Conservation (phyloP, 306 rosid species). For the Abrus pulchellus region DNA sequence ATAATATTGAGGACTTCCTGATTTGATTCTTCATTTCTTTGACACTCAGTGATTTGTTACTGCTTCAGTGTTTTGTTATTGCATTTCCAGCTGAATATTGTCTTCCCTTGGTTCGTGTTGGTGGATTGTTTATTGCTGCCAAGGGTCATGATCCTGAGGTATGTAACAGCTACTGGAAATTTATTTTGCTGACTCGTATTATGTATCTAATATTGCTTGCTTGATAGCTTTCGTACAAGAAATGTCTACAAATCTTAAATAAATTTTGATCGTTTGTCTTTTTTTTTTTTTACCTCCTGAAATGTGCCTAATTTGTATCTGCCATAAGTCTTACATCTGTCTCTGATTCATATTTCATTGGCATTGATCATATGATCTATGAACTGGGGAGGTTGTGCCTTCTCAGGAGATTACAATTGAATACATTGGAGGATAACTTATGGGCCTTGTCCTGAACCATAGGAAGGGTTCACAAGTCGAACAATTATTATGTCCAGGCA, state of each 20-base stretch:
- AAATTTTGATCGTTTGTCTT: not conserved
- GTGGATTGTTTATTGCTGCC: conserved; percentile 89
- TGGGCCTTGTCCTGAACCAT: not conserved
- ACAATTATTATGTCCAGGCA: not conserved
- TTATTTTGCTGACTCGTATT: conserved; percentile 27
- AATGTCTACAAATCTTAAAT: not conserved
- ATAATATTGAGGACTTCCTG: conserved; percentile 28
- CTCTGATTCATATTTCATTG: conserved; percentile 17
- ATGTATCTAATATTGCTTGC: not conserved
- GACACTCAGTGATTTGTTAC: conserved; percentile 24
- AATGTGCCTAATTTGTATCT: conserved; percentile 25
- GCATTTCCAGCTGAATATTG: conserved; percentile 84
- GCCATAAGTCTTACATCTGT: not conserved
- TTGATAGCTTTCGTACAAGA: not conserved
- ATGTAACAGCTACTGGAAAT: conserved; percentile 39
- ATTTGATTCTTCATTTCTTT: conserved; percentile 24
- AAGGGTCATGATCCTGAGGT: conserved; percentile 92
- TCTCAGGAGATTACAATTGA: not conserved
- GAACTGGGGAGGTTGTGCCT: not conserved
- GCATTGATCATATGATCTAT: not conserved
- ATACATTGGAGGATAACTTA: not conserved
- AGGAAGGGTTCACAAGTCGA: conserved; percentile 4
- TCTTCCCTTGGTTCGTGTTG: conserved; percentile 90
- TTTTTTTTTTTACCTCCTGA: conserved; percentile 17
- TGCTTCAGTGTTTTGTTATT: conserved; percentile 45